A percentile compares a stretch with the other conserved stretches of the same genome.
These are phyloP conservation scores for Turnera subulata DNA, from an alignment of 345 rosid species.

Conservation along the genomic window DNA sequence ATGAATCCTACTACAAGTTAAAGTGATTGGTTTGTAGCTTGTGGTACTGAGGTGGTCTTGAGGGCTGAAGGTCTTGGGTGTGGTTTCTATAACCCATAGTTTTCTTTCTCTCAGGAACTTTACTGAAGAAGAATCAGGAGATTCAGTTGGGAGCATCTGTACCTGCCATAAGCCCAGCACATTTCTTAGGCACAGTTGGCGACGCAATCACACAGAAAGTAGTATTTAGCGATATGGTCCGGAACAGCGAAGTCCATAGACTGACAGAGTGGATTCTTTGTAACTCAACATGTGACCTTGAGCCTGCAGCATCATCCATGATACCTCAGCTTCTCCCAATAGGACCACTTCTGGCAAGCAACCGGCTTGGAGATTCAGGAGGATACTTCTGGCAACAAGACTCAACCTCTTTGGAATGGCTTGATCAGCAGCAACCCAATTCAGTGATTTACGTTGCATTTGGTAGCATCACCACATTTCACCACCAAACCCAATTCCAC, in stretches of 20 bases:
- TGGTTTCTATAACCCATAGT: no score
- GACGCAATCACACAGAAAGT: constrained; percentile 22
- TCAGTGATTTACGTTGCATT: constrained; percentile 16
- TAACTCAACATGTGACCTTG: constrained; percentile 15
- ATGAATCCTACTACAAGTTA: no score
- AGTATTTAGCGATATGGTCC: constrained; percentile 18
- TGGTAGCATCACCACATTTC: not conserved
- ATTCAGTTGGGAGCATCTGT: constrained; percentile 19
- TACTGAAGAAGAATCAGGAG: not conserved
- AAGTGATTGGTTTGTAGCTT: no score
- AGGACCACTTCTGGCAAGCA: constrained; percentile 12
- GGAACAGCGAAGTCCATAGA: constrained; percentile 12
- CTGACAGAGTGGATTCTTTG: constrained; percentile 38
- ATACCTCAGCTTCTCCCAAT: constrained; percentile 10
- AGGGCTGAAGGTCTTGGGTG: no score
- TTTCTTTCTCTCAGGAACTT: constrained; percentile 22
- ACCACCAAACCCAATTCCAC: not conserved
- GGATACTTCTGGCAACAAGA: constrained; percentile 6
- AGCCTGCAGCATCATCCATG: constrained; percentile 15
- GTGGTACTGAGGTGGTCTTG: no score
- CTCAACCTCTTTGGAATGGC: constrained; percentile 14
- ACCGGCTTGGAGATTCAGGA: not conserved
- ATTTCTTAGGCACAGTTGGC: constrained; percentile 25
- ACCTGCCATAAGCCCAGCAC: constrained; percentile 27
- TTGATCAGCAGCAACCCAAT: constrained; percentile 12